Conservation (phyloP, 2,329 filamentous ascomycete species). For the Colletotrichum musicola region DNA sequence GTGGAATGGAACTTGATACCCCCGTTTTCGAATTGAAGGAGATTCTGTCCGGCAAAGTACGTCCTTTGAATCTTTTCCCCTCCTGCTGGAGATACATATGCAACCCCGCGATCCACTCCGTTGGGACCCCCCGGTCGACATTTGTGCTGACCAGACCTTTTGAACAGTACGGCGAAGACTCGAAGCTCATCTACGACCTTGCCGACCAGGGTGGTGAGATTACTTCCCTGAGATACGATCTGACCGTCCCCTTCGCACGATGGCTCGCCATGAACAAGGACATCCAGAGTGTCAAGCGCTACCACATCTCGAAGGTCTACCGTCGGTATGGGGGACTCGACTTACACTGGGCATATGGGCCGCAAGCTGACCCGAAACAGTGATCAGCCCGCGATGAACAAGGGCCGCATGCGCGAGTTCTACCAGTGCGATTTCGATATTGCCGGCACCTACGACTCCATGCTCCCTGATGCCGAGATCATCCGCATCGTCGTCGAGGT, state of each 20-base stretch:
- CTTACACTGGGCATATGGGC: not conserved
- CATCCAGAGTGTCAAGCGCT: constrained; percentile 88
- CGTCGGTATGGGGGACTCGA: constrained; percentile 42
- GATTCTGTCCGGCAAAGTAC: constrained; percentile 81
- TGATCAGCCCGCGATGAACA: constrained; percentile 86
- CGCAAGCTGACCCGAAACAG: constrained; percentile 53
- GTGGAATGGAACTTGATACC: constrained; percentile 83
- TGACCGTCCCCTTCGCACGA: constrained; percentile 91
- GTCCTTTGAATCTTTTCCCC: constrained; percentile 19
- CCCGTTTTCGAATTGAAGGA: constrained; percentile 89
- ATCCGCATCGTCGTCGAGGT: constrained; percentile 87
- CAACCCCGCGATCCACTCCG: constrained; percentile 33
- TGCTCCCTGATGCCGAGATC: constrained; percentile 94
- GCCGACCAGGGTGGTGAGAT: constrained; percentile 87
- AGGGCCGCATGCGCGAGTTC: constrained; percentile 94
- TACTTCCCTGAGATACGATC: constrained; percentile 84
- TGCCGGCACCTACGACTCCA: constrained; percentile 86
- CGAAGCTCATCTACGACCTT: constrained; percentile 74
- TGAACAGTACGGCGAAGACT: constrained; percentile 76
- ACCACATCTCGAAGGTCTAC: constrained; percentile 92
- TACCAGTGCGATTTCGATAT: constrained; percentile 99
- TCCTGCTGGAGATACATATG: not conserved
- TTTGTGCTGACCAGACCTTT: constrained; percentile 11
- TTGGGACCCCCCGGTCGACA: not conserved
- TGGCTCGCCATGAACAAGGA: constrained; percentile 93